These are phyloP conservation scores for Trametes sp. DNA, from an alignment of 1,284 basidiomycete genomes.

Conservation along the genomic window DNA sequence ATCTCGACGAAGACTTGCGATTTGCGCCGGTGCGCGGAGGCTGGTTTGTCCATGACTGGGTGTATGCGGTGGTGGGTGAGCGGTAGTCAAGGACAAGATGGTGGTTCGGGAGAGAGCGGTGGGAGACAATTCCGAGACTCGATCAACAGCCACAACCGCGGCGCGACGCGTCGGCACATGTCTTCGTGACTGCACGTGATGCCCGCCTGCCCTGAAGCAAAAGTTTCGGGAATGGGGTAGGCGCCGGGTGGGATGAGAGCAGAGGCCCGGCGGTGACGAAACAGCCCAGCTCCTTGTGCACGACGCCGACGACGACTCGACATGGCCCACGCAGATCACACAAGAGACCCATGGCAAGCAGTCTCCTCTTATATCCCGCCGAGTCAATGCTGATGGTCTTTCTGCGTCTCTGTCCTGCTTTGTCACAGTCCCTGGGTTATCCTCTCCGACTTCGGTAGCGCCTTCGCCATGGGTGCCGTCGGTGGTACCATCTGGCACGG, in stretches of 20 bases:
- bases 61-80: conserved; percentile 14
- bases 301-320: conserved; percentile 31
- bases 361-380: not conserved
- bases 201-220: conserved; percentile 30
- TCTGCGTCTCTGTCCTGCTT: conserved; percentile 10
- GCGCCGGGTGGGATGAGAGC: conserved; percentile 3
- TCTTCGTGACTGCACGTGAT: conserved; percentile 40
- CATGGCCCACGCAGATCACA: conserved; percentile 91
- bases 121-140: not conserved
- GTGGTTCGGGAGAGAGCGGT: conserved; percentile 31
- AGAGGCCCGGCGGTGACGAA: conserved; percentile 21
- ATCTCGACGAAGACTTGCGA: conserved; percentile 66
- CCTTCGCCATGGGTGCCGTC: conserved; percentile 94
- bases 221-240: conserved; percentile 31
- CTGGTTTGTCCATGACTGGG: conserved; percentile 34
- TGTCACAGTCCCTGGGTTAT: conserved; percentile 92
- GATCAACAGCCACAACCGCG: conserved; percentile 35
- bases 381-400: conserved; percentile 15
- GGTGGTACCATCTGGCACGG: conserved; percentile 99
- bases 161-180: conserved; percentile 40
- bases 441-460: conserved; percentile 98
- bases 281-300: conserved; percentile 31
- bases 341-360: conserved; percentile 87
- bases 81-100: conserved; percentile 22
- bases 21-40: conserved; percentile 41